Conservation (phyloP, 2,329 filamentous ascomycete genomes). For the Fusarium sublunatum region DNA sequence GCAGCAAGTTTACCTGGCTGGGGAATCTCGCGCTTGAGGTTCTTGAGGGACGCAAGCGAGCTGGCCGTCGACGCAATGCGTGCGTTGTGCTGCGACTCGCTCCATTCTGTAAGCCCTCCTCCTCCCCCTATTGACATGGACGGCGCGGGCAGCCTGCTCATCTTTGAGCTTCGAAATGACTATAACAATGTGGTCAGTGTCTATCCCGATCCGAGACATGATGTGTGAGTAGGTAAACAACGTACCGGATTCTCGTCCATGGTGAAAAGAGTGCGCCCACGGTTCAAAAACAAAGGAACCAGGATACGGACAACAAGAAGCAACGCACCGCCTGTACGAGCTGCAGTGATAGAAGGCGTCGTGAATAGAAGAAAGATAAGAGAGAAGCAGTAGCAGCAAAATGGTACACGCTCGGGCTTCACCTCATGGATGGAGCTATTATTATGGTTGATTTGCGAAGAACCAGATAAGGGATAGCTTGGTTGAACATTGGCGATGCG, state of each 20-base stretch:
- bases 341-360: conserved; percentile 43
- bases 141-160: conserved; percentile 50
- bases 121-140: conserved; percentile 47
- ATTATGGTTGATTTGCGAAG: conserved; percentile 41
- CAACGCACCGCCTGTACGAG: conserved; percentile 48
- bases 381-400: conserved; percentile 15
- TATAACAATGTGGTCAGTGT: conserved; percentile 27
- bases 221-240: conserved; percentile 5
- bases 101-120: conserved; percentile 63
- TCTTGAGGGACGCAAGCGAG: conserved; percentile 54
- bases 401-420: conserved; percentile 15
- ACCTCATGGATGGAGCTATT: conserved; percentile 40
- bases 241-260: conserved; percentile 52
- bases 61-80: conserved; percentile 59
- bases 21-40: conserved; percentile 64
- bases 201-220: not conserved
- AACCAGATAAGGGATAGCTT: conserved; percentile 40
- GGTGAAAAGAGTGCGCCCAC: conserved; percentile 39
- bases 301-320: conserved; percentile 52
- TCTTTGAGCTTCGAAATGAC: conserved; percentile 48
- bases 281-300: conserved; percentile 41
- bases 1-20: conserved; percentile 54
- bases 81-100: conserved; percentile 70
- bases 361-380: conserved; percentile 27
- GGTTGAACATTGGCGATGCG: conserved; percentile 44